A percentile compares a stretch with the other conserved stretches of the same genome.
phyloP scores from a whole-genome alignment of 2,329 filamentous ascomycete genomes.

The Botryotinia calthae region DNA sequence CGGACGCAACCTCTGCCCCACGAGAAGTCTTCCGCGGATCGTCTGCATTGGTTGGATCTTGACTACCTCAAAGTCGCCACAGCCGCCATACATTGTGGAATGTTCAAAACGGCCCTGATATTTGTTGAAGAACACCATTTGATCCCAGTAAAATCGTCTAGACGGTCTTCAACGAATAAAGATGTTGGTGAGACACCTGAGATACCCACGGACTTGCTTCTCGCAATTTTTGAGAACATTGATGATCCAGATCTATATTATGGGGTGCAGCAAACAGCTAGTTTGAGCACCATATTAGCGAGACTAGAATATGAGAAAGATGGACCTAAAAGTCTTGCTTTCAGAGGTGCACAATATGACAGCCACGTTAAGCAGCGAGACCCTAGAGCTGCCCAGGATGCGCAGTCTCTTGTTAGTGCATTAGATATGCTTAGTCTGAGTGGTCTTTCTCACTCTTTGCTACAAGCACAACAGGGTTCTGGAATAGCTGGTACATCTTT shows the following conservation, averaged over 20 bases:
- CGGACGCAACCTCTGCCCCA: slow-evolving; percentile 72
- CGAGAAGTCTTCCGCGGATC: slow-evolving; percentile 75
- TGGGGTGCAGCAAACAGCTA: slow-evolving; percentile 76
- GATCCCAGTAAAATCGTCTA: slow-evolving; percentile 55
- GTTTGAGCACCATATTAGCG: slow-evolving; percentile 72
- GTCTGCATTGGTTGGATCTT: slow-evolving; percentile 81
- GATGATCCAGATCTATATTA: slow-evolving; percentile 97
- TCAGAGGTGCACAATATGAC: slow-evolving; percentile 88
- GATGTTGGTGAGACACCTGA: slow-evolving; percentile 40
- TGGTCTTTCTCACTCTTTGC: slow-evolving; percentile 77
- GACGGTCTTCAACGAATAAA: slow-evolving; percentile 61
- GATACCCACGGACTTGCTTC: slow-evolving; percentile 65
- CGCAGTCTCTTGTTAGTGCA: slow-evolving; percentile 69
- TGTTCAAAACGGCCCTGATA: slow-evolving; percentile 83
- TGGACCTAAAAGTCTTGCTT: slow-evolving; percentile 81
- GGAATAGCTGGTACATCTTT: slow-evolving; percentile 57
- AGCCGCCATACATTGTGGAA: slow-evolving; percentile 73
- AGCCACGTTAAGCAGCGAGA: slow-evolving; percentile 69
- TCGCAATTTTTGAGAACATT: slow-evolving; percentile 84
- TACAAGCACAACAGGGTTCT: slow-evolving; percentile 63
- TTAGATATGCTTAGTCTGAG: slow-evolving; percentile 79
- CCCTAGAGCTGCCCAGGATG: slow-evolving; percentile 55
- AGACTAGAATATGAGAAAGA: slow-evolving; percentile 87
- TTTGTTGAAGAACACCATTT: slow-evolving; percentile 73
- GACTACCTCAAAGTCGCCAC: slow-evolving; percentile 68